phyloP scores from a whole-genome alignment of 441 rosid species.

The Geranium incanum region DNA sequence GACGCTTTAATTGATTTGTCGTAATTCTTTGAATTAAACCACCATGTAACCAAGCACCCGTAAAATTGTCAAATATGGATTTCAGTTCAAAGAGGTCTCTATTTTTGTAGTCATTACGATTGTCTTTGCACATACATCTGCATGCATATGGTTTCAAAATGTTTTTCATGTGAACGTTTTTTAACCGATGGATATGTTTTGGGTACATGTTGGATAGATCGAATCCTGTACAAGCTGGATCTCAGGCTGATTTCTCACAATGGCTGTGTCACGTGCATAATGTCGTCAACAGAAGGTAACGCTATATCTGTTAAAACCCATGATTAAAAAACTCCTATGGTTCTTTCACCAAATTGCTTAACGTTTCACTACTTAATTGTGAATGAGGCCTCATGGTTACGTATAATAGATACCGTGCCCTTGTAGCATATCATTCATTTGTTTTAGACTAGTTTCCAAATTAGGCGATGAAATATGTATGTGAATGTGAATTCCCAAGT shows the following conservation, averaged over 20 bases:
- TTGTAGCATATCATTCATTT: neutral
- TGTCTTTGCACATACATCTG: neutral
- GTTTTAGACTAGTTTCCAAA: neutral
- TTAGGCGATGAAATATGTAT: no score
- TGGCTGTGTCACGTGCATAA: no score
- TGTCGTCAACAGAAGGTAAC: no score
- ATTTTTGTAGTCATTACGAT: neutral
- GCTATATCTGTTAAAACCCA: neutral
- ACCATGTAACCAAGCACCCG: neutral
- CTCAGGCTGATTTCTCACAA: slow-evolving; percentile 28
- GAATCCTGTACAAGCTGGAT: slow-evolving; percentile 70
- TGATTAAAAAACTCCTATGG: neutral
- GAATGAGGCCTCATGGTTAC: neutral
- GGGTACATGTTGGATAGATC: slow-evolving; percentile 37
- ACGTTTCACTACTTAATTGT: no score
- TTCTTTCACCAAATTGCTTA: no score
- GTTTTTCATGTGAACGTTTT: neutral
- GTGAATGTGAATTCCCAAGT: neutral
- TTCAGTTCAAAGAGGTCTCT: neutral
- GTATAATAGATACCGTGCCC: neutral
- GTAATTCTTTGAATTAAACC: neutral
- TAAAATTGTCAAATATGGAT: neutral
- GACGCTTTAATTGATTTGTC: neutral
- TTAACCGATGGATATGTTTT: neutral
- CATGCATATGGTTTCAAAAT: neutral